phyloP scores from a whole-genome alignment of 2,329 filamentous ascomycete genomes.

The Phialemonium atrogriseum region DNA sequence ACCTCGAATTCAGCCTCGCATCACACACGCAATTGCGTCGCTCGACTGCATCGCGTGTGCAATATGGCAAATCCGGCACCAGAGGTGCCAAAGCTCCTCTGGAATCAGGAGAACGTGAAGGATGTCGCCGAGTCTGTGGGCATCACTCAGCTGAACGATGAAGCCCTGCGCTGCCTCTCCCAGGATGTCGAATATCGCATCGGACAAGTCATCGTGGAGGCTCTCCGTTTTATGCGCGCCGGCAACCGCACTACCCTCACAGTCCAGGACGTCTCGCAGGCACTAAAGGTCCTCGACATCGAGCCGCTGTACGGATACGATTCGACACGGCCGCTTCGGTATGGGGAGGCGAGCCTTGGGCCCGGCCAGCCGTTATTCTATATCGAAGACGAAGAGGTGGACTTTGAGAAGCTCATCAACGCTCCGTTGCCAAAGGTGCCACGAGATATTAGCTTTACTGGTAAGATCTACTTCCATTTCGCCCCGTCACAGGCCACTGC shows the following conservation, averaged over 20 bases:
- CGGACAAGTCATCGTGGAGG: slow-evolving; percentile 86
- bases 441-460: slow-evolving; percentile 83
- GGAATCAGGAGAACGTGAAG: slow-evolving; percentile 93
- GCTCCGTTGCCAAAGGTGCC: slow-evolving; percentile 91
- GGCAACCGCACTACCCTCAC: slow-evolving; percentile 77
- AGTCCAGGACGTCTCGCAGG: slow-evolving; percentile 82
- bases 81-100: slow-evolving; percentile 54
- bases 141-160: slow-evolving; percentile 71
- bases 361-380: slow-evolving; percentile 94
- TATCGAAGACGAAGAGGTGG: slow-evolving; percentile 95
- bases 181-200: slow-evolving; percentile 95
- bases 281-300: slow-evolving; percentile 77
- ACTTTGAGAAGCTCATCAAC: slow-evolving; percentile 98
- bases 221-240: slow-evolving; percentile 92
- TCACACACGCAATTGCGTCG: too few relatives aligned
- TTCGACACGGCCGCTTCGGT: slow-evolving; percentile 77
- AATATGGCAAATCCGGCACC: slow-evolving; percentile 8
- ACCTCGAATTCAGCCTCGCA: too few relatives aligned
- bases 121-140: slow-evolving; percentile 96
- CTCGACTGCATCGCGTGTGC: too few relatives aligned
- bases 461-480: slow-evolving; percentile 35
- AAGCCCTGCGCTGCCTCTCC: slow-evolving; percentile 77
- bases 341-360: slow-evolving; percentile 88
- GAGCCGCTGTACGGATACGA: slow-evolving; percentile 97
- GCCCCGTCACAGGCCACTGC: not conserved